These are phyloP conservation scores for Penicillium sp. DNA, from an alignment of 2,329 filamentous ascomycete genomes.

Conservation along the genomic window DNA sequence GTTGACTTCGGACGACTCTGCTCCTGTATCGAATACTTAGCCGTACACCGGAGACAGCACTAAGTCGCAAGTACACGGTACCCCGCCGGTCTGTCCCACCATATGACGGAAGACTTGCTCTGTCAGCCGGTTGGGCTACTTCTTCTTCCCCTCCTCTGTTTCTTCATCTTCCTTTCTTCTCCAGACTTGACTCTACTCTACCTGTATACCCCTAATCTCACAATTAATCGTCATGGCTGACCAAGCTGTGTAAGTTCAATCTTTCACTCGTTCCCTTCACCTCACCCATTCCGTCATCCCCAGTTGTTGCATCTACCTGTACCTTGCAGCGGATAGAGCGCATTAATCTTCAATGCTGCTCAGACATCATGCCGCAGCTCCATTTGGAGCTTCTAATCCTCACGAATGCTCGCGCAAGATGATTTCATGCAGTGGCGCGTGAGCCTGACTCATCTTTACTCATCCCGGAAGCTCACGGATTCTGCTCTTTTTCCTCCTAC, in stretches of 20 bases:
- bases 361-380: constrained; percentile 2
- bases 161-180: constrained; percentile 24
- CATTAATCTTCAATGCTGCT: constrained; percentile 4
- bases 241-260: constrained; percentile 44
- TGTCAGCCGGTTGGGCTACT: constrained; percentile 30
- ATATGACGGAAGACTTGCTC: constrained; percentile 38
- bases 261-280: constrained; percentile 11
- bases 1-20: constrained; percentile 37
- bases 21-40: constrained; percentile 31
- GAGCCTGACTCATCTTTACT: constrained; percentile 1
- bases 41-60: constrained; percentile 20
- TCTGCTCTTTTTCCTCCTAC: background rate
- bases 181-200: constrained; percentile 19
- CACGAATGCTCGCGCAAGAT: constrained; percentile 6
- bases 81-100: constrained; percentile 26
- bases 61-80: constrained; percentile 10
- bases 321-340: background rate
- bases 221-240: constrained; percentile 39
- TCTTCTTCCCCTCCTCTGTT: constrained; percentile 26
- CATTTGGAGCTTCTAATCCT: background rate
- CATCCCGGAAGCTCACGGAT: constrained; percentile 16
- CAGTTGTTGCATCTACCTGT: background rate
- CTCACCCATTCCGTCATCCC: constrained; percentile 5
- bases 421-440: constrained; percentile 1
- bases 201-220: constrained; percentile 12